Percentiles rank a stretch among this genome's conserved stretches.
These are phyloP conservation scores for Vigna hirtella DNA, from an alignment of 306 rosid species.

Conservation along the genomic window DNA sequence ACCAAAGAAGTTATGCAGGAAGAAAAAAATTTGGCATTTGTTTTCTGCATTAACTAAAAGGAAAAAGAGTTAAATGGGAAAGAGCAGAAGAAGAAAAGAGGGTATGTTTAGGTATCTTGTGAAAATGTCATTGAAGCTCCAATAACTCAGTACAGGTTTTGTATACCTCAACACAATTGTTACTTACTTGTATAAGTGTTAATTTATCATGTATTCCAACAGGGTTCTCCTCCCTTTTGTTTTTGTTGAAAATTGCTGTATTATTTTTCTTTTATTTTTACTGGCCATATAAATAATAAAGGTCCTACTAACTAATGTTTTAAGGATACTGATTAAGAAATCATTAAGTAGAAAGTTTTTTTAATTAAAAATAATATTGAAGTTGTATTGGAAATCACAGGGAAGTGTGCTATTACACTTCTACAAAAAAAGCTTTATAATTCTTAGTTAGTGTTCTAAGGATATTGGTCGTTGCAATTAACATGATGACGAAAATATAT, in stretches of 20 bases:
- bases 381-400: no score
- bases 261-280: background rate
- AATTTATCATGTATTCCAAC: slow-evolving; percentile 6
- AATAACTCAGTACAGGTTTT: slow-evolving; percentile 9
- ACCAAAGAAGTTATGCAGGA: slow-evolving; percentile 41
- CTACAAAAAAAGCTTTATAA: no score
- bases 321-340: no score
- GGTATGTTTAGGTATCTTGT: slow-evolving; percentile 32
- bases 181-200: background rate
- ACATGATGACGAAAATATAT: no score
- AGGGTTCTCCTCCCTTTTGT: background rate
- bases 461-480: no score
- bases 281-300: background rate
- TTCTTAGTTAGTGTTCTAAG: no score
- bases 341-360: no score
- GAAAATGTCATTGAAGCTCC: slow-evolving; percentile 13
- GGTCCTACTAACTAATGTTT: no score
- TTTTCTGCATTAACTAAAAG: slow-evolving; percentile 37
- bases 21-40: slow-evolving; percentile 45
- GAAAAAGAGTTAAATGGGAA: slow-evolving; percentile 19
- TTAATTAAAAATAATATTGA: no score
- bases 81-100: slow-evolving; percentile 21
- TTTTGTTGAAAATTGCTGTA: background rate
- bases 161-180: background rate
- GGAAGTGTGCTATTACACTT: no score